Evolutionary conservation across 352 stramenopile species (phyloP).

Genomic region (Pseudoperonospora humuli): DNA sequence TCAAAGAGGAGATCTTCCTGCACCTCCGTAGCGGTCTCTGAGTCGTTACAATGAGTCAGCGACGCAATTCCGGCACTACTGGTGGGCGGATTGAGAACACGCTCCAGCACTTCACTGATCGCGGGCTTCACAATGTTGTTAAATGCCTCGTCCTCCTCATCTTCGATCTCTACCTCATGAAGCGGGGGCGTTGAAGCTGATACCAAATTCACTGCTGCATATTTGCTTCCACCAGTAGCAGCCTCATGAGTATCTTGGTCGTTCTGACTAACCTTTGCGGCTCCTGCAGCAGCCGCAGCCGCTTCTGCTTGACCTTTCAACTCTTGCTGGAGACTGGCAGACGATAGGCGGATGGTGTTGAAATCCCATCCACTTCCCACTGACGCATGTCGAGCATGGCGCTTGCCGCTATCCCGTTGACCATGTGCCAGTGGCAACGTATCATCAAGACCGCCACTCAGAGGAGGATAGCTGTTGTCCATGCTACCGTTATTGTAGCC

Average conservation of each 20-base stretch:
- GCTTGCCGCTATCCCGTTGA: constrained; percentile 28
- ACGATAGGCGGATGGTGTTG: constrained; percentile 57
- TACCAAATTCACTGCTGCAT: constrained; percentile 3
- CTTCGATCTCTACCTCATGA: constrained; percentile 19
- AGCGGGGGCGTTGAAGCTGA: constrained; percentile 2
- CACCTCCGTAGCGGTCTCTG: constrained; percentile 32
- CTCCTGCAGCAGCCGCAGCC: constrained; percentile 4
- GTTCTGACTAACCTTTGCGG: background rate
- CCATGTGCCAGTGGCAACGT: constrained; percentile 18
- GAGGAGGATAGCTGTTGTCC: constrained; percentile 12
- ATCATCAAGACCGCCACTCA: constrained; percentile 14
- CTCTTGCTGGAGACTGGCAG: constrained; percentile 28
- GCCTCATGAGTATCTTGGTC: background rate
- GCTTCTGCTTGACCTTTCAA: constrained; percentile 23
- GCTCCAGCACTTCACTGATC: constrained; percentile 64
- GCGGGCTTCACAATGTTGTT: constrained; percentile 68
- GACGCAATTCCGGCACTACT: constrained; percentile 14
- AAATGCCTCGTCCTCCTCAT: constrained; percentile 46
- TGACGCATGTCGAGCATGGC: constrained; percentile 31
- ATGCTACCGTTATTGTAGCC: constrained; percentile 8
- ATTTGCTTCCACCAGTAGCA: constrained; percentile 1
- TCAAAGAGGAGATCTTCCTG: constrained; percentile 74
- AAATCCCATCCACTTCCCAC: constrained; percentile 73
- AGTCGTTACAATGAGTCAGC: constrained; percentile 10
- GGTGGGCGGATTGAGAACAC: constrained; percentile 25